phyloP scores from a whole-genome alignment of 805 yeast genomes.

The Monosporozyma solicola region DNA sequence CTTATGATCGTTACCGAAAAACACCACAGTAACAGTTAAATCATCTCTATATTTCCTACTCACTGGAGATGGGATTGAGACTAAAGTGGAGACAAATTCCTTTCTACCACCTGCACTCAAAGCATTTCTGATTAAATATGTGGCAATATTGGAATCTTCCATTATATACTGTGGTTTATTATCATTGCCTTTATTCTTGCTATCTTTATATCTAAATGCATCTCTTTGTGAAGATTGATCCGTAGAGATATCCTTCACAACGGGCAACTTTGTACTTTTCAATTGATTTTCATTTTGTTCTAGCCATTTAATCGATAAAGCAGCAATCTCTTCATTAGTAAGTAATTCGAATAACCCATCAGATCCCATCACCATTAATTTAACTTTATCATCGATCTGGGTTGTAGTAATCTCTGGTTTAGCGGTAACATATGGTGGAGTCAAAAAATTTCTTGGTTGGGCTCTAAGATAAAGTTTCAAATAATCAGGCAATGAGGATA shows the following conservation, averaged over 20 bases:
- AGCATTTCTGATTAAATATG: conserved; percentile 91
- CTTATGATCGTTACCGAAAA: conserved; percentile 47
- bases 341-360: conserved; percentile 92
- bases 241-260: conserved; percentile 52
- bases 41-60: conserved; percentile 93
- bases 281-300: conserved; percentile 39
- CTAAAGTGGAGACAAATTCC: conserved; percentile 81
- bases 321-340: conserved; percentile 86
- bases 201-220: conserved; percentile 52
- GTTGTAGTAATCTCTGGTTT: conserved; percentile 87
- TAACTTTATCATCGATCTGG: conserved; percentile 58
- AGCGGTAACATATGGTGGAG: conserved; percentile 98
- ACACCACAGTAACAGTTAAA: conserved; percentile 89
- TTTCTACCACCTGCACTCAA: conserved; percentile 78
- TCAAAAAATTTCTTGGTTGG: conserved; percentile 56
- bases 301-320: conserved; percentile 90
- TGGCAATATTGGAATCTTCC: conserved; percentile 82
- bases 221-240: conserved; percentile 53
- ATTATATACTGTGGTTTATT: conserved; percentile 38
- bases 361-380: conserved; percentile 84
- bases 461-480: conserved; percentile 76
- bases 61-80: conserved; percentile 84
- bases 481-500: conserved; percentile 61
- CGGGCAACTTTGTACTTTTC: conserved; percentile 41
- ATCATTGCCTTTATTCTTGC: conserved; percentile 15